Evolutionary conservation across 2,329 filamentous ascomycete species (phyloP), one percentile per base, ranked within the genome.

Genomic region (Blumeria graminis): DNA sequence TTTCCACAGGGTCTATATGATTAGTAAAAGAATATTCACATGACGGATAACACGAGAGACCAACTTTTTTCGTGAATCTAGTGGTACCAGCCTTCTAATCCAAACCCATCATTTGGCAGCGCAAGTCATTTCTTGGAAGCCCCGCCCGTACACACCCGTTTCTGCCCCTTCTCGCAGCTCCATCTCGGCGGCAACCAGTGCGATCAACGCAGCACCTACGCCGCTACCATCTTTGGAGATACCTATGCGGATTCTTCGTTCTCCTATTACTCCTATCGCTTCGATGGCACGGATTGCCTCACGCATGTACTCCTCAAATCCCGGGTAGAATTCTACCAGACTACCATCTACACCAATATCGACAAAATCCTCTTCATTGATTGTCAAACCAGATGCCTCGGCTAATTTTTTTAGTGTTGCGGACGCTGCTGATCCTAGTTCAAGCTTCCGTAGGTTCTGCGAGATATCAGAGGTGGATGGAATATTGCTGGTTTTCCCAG

Each of bases 211-310:
- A 3, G 92, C 92, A 56, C 92, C 92, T n/a, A 94, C 86, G 60
- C 87, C 92, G 61, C 85, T 92, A 52, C 92, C 92, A 67, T 98
- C 92, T 74, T 94, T 95, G 60, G 92, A 92, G 65, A 96, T 92
- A 22, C 90, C 92, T 65, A 98, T 95, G 57, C 87, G 77, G 61
- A 98, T 85, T 70, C 81, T 85, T 71, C 85, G 83, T 61, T 93
- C 88, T 10, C 89, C 88, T 57, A 76, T 72, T 50, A 74, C 71
- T 4, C 90, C 90, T 63, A 96, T 84, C 59, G 83, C 80, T 14
- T 86, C 76, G 56, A 94, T 80, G 57, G 78, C 80, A 54, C 80
- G 72, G 58, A 96, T 74, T 6, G 86, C 86, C 66, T 94, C 85
- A 60, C 89, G 78, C 60, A 96, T 84, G 72, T 92, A 84, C 57